Evolutionary conservation across 257 asterid genomes (phyloP).

Genomic region (Rauvolfia tetraphylla): DNA sequence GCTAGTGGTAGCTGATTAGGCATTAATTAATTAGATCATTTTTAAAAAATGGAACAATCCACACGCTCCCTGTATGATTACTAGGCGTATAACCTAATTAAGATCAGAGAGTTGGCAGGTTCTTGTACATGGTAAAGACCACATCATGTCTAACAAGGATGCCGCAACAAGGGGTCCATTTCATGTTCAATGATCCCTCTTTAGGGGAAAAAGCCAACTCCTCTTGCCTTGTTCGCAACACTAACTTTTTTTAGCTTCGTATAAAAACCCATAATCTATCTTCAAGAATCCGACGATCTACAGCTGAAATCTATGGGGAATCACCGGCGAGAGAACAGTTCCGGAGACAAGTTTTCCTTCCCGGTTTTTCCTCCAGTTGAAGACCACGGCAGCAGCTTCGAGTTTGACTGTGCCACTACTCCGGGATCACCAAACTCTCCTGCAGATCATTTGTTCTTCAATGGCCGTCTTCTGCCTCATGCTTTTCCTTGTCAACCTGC

Average conservation of each 20-base stretch:
- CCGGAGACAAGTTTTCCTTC: slow-evolving; percentile 53
- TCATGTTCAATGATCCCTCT: slow-evolving; percentile 26
- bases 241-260: slow-evolving; percentile 11
- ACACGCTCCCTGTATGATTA: slow-evolving; percentile 48
- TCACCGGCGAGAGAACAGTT: slow-evolving; percentile 22
- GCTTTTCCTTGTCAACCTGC: slow-evolving; percentile 40
- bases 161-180: slow-evolving; percentile 46
- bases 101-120: slow-evolving; percentile 19
- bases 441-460: slow-evolving; percentile 67
- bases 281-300: not conserved
- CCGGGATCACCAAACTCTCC: slow-evolving; percentile 60
- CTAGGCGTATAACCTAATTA: slow-evolving; percentile 24
- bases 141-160: slow-evolving; percentile 23
- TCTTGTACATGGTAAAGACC: slow-evolving; percentile 32
- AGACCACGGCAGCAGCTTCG: slow-evolving; percentile 32
- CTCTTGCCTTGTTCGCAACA: slow-evolving; percentile 24
- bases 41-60: not conserved
- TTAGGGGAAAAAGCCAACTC: slow-evolving; percentile 39
- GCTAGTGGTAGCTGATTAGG: not conserved
- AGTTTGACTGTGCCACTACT: slow-evolving; percentile 30
- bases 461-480: slow-evolving; percentile 77
- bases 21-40: not conserved
- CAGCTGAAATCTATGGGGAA: slow-evolving; percentile 36
- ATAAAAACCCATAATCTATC: not conserved
- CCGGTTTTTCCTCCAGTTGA: slow-evolving; percentile 29